phyloP scores from a whole-genome alignment of 2,329 filamentous ascomycete species.

The Boeremia lycopersici region DNA sequence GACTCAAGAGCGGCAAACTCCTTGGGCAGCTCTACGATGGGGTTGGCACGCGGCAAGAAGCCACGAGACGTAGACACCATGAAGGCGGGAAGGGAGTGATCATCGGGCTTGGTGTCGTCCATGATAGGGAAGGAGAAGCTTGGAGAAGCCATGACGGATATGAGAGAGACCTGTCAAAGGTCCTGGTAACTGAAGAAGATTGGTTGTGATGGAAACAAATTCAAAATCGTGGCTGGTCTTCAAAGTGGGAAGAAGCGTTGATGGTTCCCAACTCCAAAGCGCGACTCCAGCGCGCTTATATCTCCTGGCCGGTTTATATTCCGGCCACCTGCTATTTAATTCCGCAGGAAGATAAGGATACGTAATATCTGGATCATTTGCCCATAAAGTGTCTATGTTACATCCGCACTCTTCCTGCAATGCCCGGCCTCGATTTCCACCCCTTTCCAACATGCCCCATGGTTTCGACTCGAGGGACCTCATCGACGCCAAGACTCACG shows the following conservation, averaged over 20 bases:
- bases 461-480: not conserved
- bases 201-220: not conserved
- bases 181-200: not conserved
- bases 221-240: slow-evolving; percentile 4
- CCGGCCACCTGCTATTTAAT: slow-evolving; percentile 37
- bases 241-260: slow-evolving; percentile 8
- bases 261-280: slow-evolving; percentile 2
- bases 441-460: not conserved
- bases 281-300: slow-evolving; percentile 41
- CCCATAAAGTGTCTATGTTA: slow-evolving; percentile 17
- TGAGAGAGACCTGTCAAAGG: not conserved
- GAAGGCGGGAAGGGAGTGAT: slow-evolving; percentile 72
- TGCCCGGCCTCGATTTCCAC: slow-evolving; percentile 19
- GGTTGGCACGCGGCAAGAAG: slow-evolving; percentile 69
- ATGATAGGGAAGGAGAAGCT: slow-evolving; percentile 65
- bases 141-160: slow-evolving; percentile 49
- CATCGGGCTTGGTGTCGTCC: slow-evolving; percentile 65
- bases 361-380: slow-evolving; percentile 45
- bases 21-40: slow-evolving; percentile 63
- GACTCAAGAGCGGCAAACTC: slow-evolving; percentile 76
- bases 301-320: slow-evolving; percentile 42
- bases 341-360: slow-evolving; percentile 47
- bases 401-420: slow-evolving; percentile 20
- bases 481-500: slow-evolving; percentile 27
- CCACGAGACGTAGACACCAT: slow-evolving; percentile 78